Conservation (phyloP, 805 yeast species). For the Metschnikowia anglica region DNA sequence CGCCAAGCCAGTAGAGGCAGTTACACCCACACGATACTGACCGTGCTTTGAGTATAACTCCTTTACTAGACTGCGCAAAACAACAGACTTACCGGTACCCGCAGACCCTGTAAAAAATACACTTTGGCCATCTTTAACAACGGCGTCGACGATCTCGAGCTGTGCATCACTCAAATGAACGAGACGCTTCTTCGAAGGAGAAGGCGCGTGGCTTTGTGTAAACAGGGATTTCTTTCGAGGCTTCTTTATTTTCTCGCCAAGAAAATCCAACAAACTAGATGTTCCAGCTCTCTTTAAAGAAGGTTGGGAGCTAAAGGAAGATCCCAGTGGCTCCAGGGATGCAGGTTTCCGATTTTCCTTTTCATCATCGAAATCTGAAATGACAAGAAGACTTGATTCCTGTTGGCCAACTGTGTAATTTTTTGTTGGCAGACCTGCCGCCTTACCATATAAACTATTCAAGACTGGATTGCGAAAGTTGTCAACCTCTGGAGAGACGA, state of each 20-base stretch:
- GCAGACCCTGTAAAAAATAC: conserved; percentile 96
- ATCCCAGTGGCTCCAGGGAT: background rate
- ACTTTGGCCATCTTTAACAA: conserved; percentile 57
- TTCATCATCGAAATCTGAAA: conserved; percentile 13
- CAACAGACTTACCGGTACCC: conserved; percentile 95
- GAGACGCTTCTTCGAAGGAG: background rate
- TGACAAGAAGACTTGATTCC: conserved; percentile 13
- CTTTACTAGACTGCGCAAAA: conserved; percentile 65
- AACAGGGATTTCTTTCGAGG: conserved; percentile 17
- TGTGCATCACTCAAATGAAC: conserved; percentile 43
- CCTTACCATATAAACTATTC: conserved; percentile 12
- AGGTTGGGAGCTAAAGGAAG: conserved; percentile 13
- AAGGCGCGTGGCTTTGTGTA: conserved; percentile 6
- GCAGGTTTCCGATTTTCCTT: conserved; percentile 15
- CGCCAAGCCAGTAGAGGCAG: conserved; percentile 84
- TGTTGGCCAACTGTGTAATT: background rate
- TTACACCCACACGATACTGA: conserved; percentile 55
- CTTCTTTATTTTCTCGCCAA: conserved; percentile 27
- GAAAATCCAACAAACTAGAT: conserved; percentile 19
- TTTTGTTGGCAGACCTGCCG: conserved; percentile 19
- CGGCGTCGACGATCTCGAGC: conserved; percentile 46
- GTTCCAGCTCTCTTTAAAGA: conserved; percentile 24
- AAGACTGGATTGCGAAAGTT: conserved; percentile 38
- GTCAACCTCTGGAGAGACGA: conserved; percentile 37
- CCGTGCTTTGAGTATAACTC: conserved; percentile 47